These are phyloP conservation scores for Rubia peregrina DNA, from an alignment of 305 asterid species.

Conservation along the genomic window DNA sequence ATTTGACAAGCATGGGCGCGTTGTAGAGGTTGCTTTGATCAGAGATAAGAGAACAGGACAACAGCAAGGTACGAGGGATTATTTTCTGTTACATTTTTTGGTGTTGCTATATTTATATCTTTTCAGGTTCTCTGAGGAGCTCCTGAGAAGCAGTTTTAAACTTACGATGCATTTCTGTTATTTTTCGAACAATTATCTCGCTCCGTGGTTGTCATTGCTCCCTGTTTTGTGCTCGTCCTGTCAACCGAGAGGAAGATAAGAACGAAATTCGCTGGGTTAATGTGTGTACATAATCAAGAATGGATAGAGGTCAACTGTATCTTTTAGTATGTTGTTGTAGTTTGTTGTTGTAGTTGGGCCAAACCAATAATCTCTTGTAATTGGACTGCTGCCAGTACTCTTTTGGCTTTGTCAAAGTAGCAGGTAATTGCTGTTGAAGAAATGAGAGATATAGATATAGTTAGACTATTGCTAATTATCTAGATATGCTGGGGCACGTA, in stretches of 20 bases:
- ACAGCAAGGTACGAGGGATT: constrained; percentile 79
- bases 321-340: too few species aligned
- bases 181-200: constrained; percentile 34
- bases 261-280: constrained; percentile 30
- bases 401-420: constrained; percentile 5
- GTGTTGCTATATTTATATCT: constrained; percentile 32
- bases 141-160: constrained; percentile 57
- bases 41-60: constrained; percentile 92
- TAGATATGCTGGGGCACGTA: background rate
- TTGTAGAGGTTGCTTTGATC: constrained; percentile 90
- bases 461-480: background rate
- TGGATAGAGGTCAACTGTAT: constrained; percentile 25
- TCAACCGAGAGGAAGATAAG: constrained; percentile 63
- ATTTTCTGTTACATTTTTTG: constrained; percentile 16
- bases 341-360: constrained; percentile 28
- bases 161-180: constrained; percentile 57
- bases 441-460: background rate
- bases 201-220: constrained; percentile 29
- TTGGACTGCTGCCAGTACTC: constrained; percentile 20
- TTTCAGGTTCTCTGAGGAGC: constrained; percentile 87
- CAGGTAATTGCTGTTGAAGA: constrained; percentile 10
- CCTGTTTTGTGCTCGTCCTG: constrained; percentile 51
- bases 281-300: constrained; percentile 30
- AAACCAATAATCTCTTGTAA: constrained; percentile 16
- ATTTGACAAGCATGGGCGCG: constrained; percentile 80